phyloP scores from a whole-genome alignment of 108 stramenopile genomes.

The Parmales sp. region DNA sequence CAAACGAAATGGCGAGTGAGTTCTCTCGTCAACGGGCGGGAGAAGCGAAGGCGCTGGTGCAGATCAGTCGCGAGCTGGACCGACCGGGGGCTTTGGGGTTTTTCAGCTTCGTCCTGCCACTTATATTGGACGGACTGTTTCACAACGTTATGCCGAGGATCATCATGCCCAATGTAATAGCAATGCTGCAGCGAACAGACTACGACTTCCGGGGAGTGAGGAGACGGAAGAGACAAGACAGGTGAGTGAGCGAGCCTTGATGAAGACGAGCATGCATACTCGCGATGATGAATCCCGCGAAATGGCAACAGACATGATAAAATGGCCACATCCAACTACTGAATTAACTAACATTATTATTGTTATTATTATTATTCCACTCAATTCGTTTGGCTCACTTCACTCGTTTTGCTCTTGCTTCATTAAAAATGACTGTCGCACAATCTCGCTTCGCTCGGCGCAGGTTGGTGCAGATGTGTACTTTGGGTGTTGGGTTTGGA shows the following conservation, averaged over 20 bases:
- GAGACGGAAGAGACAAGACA: background rate
- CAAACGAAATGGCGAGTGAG: conserved; percentile 14
- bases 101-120: conserved; percentile 64
- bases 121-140: conserved; percentile 76
- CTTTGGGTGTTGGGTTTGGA: too few species aligned
- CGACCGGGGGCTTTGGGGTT: conserved; percentile 66
- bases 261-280: background rate
- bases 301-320: too few species aligned
- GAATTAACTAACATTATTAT: too few species aligned
- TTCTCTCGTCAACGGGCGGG: conserved; percentile 55
- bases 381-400: too few species aligned
- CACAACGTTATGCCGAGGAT: conserved; percentile 49
- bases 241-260: background rate
- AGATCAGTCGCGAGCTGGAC: conserved; percentile 65
- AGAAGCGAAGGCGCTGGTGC: conserved; percentile 67
- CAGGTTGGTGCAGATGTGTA: too few species aligned
- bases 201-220: background rate
- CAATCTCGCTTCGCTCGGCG: too few species aligned
- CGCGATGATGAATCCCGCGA: background rate
- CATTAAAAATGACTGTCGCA: too few species aligned
- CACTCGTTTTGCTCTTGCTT: too few species aligned
- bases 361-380: too few species aligned
- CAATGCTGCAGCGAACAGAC: conserved; percentile 55
- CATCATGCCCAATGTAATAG: conserved; percentile 69
- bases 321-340: too few species aligned